Evolutionary conservation across 768 basidiomycete species (phyloP).

Genomic region (Boletellus emodensis): DNA sequence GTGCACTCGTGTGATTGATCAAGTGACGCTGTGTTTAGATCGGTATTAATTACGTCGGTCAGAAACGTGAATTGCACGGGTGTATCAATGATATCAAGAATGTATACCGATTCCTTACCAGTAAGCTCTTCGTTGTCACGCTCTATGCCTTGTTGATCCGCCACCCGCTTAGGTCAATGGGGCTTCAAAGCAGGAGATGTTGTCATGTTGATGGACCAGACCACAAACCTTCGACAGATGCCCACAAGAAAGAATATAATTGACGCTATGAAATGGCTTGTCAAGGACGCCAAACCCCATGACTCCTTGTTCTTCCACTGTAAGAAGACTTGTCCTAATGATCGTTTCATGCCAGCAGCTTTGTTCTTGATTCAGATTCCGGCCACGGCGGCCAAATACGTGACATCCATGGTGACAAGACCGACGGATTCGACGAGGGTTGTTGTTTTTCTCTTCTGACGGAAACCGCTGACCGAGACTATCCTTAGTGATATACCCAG

Average conservation of each 20-base stretch:
- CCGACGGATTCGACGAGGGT: conserved; percentile 80
- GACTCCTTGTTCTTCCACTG: conserved; percentile 81
- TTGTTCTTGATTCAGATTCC: conserved; percentile 52
- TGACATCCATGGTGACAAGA: conserved; percentile 75
- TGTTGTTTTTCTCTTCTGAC: background rate
- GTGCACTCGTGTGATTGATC: background rate
- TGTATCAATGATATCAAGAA: conserved; percentile 81
- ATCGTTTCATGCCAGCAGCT: background rate
- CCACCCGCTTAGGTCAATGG: conserved; percentile 34
- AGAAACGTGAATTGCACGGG: conserved; percentile 59
- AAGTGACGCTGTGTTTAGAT: conserved; percentile 41
- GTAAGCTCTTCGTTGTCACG: conserved; percentile 33
- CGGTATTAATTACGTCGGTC: conserved; percentile 75
- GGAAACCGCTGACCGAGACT: background rate
- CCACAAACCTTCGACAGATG: conserved; percentile 37
- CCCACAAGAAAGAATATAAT: conserved; percentile 55
- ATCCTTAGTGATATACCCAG: conserved; percentile 72
- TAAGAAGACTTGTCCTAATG: conserved; percentile 7
- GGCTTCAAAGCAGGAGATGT: conserved; percentile 51
- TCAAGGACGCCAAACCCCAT: conserved; percentile 59
- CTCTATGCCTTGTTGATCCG: background rate
- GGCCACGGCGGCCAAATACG: conserved; percentile 93
- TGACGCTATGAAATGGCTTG: conserved; percentile 63
- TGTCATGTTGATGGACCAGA: conserved; percentile 52
- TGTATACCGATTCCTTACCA: conserved; percentile 61